These are phyloP conservation scores for Ophiostoma ips DNA, from an alignment of 2,329 filamentous ascomycete species.

Conservation along the genomic window DNA sequence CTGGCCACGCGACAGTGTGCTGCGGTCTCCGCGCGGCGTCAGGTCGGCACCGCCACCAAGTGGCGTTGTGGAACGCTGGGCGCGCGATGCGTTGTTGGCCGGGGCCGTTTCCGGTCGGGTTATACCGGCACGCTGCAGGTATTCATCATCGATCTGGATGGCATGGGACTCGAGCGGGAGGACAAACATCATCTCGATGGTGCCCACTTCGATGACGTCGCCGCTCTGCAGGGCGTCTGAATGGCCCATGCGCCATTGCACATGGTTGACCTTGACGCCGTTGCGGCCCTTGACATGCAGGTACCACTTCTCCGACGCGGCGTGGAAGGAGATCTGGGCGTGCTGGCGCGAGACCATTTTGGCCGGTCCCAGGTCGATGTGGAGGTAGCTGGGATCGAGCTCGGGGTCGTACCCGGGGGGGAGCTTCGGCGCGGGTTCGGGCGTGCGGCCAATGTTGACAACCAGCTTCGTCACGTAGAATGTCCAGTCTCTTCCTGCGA, in stretches of 20 bases:
- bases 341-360: conserved; percentile 71
- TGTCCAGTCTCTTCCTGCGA: conserved; percentile 70
- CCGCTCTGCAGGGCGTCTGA: conserved; percentile 63
- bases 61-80: conserved; percentile 12
- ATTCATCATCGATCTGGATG: conserved; percentile 53
- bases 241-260: conserved; percentile 51
- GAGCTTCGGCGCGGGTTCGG: conserved; percentile 29
- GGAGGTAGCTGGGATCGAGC: conserved; percentile 41
- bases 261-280: conserved; percentile 71
- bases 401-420: conserved; percentile 28
- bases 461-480: conserved; percentile 67
- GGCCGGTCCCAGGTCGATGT: conserved; percentile 79
- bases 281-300: conserved; percentile 84
- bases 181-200: conserved; percentile 97
- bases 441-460: conserved; percentile 61
- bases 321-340: conserved; percentile 60
- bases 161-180: conserved; percentile 60
- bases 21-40: conserved; percentile 13
- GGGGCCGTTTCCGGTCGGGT: conserved; percentile 19
- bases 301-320: conserved; percentile 60
- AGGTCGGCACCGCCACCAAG: conserved; percentile 15
- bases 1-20: conserved; percentile 18
- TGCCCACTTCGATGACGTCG: conserved; percentile 80
- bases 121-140: conserved; percentile 53
- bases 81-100: conserved; percentile 1